Conservation (phyloP, 352 stramenopile species). For the Globisporangium splendens region DNA sequence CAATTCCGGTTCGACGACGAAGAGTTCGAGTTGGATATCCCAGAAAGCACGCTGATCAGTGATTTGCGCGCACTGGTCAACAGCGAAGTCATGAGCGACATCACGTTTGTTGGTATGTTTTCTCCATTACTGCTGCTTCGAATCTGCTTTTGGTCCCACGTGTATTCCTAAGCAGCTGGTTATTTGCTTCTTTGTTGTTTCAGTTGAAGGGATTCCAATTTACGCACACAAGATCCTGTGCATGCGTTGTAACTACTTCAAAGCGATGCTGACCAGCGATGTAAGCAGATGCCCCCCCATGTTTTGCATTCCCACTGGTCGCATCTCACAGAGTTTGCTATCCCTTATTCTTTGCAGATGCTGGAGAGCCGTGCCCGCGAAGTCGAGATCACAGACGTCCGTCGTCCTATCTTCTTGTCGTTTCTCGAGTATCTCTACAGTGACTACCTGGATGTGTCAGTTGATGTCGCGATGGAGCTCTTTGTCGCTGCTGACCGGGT, state of each 20-base stretch:
- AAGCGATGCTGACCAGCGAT: conserved; percentile 85
- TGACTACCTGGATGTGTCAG: conserved; percentile 89
- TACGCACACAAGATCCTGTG: conserved; percentile 92
- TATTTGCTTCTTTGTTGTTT: not conserved
- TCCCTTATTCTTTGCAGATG: too few species aligned
- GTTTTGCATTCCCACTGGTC: not conserved
- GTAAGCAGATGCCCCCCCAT: conserved; percentile 14
- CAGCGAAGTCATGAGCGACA: conserved; percentile 85
- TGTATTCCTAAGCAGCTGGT: conserved; percentile 17
- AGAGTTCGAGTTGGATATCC: conserved; percentile 80
- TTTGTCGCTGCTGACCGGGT: conserved; percentile 91
- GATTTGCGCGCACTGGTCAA: conserved; percentile 79
- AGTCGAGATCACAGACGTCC: conserved; percentile 91
- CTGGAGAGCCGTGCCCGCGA: conserved; percentile 84
- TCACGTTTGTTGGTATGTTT: conserved; percentile 78
- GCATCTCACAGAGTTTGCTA: not conserved
- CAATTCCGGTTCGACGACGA: conserved; percentile 86
- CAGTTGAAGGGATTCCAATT: conserved; percentile 84
- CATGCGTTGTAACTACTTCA: conserved; percentile 94
- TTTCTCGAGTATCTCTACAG: conserved; percentile 97
- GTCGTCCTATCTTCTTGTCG: conserved; percentile 90
- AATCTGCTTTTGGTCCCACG: not conserved
- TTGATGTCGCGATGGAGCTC: conserved; percentile 93
- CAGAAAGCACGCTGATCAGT: conserved; percentile 73
- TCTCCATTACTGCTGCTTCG: too few species aligned